Evolutionary conservation across 495 filamentous ascomycete genomes (phyloP).

Genomic region (Penicillium coffeae): DNA sequence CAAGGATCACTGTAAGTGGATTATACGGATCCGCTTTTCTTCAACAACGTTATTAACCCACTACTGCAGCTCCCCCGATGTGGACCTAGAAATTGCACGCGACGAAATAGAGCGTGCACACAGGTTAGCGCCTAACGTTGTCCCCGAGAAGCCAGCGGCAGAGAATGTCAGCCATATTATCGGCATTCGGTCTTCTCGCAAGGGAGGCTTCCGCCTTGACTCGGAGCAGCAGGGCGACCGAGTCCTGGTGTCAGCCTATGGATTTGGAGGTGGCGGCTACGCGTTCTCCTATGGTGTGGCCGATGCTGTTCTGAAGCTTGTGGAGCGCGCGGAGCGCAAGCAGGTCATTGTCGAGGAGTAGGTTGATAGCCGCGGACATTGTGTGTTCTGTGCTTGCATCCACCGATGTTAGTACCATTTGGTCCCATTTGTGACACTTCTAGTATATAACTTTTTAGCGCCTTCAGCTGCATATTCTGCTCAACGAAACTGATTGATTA

Average conservation of each 20-base stretch:
- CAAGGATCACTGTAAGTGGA: constrained; percentile 32
- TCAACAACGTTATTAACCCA: background rate
- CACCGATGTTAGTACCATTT: too few species aligned
- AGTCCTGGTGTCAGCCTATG: constrained; percentile 37
- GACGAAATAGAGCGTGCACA: constrained; percentile 43
- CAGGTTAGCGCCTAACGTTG: constrained; percentile 36
- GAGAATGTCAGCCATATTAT: constrained; percentile 34
- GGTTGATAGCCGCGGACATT: background rate
- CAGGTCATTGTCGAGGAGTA: constrained; percentile 24
- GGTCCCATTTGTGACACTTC: too few species aligned
- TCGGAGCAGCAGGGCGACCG: constrained; percentile 26
- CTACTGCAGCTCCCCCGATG: constrained; percentile 28
- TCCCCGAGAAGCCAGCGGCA: constrained; percentile 32
- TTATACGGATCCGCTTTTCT: background rate
- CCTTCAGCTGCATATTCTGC: too few species aligned
- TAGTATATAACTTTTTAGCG: too few species aligned
- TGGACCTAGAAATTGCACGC: constrained; percentile 35
- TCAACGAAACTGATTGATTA: too few species aligned
- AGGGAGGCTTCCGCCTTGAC: constrained; percentile 39
- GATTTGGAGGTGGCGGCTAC: constrained; percentile 44
- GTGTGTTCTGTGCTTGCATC: background rate
- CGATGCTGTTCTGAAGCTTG: constrained; percentile 39
- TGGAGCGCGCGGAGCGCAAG: constrained; percentile 31
- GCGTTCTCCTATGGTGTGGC: constrained; percentile 43
- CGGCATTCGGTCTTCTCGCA: constrained; percentile 38